Percentiles rank a stretch among this genome's conserved stretches.
These are phyloP conservation scores for Acacia acuminata DNA, from an alignment of 306 rosid genomes.

Conservation along the genomic window DNA sequence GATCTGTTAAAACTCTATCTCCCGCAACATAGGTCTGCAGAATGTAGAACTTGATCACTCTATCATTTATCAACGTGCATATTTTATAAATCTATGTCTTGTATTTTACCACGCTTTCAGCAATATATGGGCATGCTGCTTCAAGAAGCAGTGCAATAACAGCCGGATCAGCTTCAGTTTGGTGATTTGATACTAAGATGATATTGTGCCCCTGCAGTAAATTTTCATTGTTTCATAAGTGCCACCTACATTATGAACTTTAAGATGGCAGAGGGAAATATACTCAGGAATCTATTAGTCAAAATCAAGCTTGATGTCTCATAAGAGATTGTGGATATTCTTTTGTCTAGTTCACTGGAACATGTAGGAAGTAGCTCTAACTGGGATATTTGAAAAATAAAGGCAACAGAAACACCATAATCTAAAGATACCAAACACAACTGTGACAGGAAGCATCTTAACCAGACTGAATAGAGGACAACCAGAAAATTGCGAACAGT, in stretches of 20 bases:
- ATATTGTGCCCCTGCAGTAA: slow-evolving; percentile 90
- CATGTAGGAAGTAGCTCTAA: slow-evolving; percentile 22
- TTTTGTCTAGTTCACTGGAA: slow-evolving; percentile 25
- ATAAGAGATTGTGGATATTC: slow-evolving; percentile 20
- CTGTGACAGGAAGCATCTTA: slow-evolving; percentile 34
- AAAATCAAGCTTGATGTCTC: slow-evolving; percentile 29
- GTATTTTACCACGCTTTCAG: slow-evolving; percentile 75
- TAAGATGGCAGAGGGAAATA: slow-evolving; percentile 9
- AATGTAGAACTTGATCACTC: slow-evolving; percentile 42
- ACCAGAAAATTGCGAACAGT: slow-evolving; percentile 27
- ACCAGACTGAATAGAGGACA: slow-evolving; percentile 28
- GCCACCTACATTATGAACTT: slow-evolving; percentile 30
- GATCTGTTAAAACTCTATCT: slow-evolving; percentile 91
- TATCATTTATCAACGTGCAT: slow-evolving; percentile 28
- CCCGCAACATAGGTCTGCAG: slow-evolving; percentile 89
- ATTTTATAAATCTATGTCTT: not conserved
- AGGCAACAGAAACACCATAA: slow-evolving; percentile 30
- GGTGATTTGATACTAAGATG: slow-evolving; percentile 95
- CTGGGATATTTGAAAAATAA: not conserved
- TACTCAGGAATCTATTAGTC: slow-evolving; percentile 20
- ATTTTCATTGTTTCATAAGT: slow-evolving; percentile 28
- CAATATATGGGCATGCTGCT: slow-evolving; percentile 60
- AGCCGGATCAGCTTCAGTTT: slow-evolving; percentile 99
- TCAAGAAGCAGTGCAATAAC: slow-evolving; percentile 86
- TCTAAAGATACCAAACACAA: slow-evolving; percentile 29